Evolutionary conservation across 768 basidiomycete species (phyloP).

Genomic region (Pilatotrama ljubarskyi): DNA sequence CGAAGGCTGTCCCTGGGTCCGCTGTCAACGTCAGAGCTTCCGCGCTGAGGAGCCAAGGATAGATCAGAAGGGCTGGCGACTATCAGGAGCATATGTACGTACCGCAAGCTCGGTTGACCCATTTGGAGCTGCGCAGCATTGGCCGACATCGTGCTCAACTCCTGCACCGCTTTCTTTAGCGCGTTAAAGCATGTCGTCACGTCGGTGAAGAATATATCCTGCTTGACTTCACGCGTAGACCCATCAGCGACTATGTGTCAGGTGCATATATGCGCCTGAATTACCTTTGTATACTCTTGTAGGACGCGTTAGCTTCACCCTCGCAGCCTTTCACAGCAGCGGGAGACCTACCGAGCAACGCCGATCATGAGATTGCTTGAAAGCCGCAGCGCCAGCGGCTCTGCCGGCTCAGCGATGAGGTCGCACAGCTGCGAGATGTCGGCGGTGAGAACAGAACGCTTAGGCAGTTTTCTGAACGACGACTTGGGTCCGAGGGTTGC

Average conservation of each 20-base stretch:
- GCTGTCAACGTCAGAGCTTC: slow-evolving; percentile 41
- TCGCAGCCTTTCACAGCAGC: not conserved
- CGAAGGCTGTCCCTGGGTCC: slow-evolving; percentile 49
- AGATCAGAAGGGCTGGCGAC: not conserved
- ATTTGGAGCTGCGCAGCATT: slow-evolving; percentile 65
- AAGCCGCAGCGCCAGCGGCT: slow-evolving; percentile 82
- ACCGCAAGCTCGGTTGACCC: slow-evolving; percentile 68
- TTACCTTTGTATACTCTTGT: slow-evolving; percentile 52
- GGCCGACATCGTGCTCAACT: slow-evolving; percentile 49
- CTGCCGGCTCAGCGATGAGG: slow-evolving; percentile 78
- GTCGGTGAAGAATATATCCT: slow-evolving; percentile 80
- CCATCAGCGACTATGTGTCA: not conserved
- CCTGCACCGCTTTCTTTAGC: slow-evolving; percentile 76
- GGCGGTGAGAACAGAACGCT: slow-evolving; percentile 79
- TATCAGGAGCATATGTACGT: slow-evolving; percentile 19
- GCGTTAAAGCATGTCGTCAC: slow-evolving; percentile 75
- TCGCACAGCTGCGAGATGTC: slow-evolving; percentile 81
- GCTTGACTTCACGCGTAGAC: slow-evolving; percentile 56
- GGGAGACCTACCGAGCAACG: slow-evolving; percentile 69
- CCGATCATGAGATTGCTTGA: slow-evolving; percentile 91
- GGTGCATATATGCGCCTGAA: not conserved
- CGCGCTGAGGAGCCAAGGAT: slow-evolving; percentile 25
- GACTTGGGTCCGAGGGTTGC: slow-evolving; percentile 88
- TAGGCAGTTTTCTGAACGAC: slow-evolving; percentile 81
- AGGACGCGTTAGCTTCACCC: slow-evolving; percentile 10